Conservation (phyloP, 2,329 filamentous ascomycete species). For the Coleophoma crateriformis region DNA sequence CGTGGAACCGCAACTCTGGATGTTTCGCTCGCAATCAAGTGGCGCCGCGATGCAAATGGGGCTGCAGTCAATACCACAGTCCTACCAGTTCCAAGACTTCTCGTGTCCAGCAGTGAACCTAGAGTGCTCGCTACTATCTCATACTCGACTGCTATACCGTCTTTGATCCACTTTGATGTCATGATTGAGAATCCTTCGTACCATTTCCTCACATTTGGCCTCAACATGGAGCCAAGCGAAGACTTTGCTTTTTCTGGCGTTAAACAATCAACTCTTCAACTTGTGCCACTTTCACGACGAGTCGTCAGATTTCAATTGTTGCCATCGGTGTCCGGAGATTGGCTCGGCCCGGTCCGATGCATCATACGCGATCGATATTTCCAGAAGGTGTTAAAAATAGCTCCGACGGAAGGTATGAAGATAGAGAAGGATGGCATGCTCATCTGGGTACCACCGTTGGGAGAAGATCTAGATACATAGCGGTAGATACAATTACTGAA, state of each 20-base stretch:
- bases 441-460: slow-evolving; percentile 51
- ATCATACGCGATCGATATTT: slow-evolving; percentile 87
- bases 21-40: slow-evolving; percentile 68
- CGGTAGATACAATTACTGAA: too few relatives aligned
- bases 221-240: slow-evolving; percentile 88
- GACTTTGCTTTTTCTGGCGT: slow-evolving; percentile 89
- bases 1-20: slow-evolving; percentile 70
- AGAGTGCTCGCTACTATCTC: slow-evolving; percentile 61
- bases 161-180: slow-evolving; percentile 45
- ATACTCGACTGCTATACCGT: slow-evolving; percentile 30
- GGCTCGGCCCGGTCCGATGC: slow-evolving; percentile 63
- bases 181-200: slow-evolving; percentile 90
- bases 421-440: slow-evolving; percentile 57
- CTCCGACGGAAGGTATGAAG: slow-evolving; percentile 70
- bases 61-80: slow-evolving; percentile 52
- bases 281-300: slow-evolving; percentile 76
- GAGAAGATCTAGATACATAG: slow-evolving; percentile 5
- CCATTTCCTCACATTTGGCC: slow-evolving; percentile 89
- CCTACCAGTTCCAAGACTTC: slow-evolving; percentile 73
- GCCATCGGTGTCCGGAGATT: slow-evolving; percentile 58
- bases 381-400: slow-evolving; percentile 79
- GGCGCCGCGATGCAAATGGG: slow-evolving; percentile 51
- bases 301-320: slow-evolving; percentile 70
- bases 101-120: slow-evolving; percentile 78
- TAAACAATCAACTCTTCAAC: slow-evolving; percentile 73